These are phyloP conservation scores for Nicotiana sylvestris DNA, from an alignment of 257 asterid genomes.

Conservation along the genomic window DNA sequence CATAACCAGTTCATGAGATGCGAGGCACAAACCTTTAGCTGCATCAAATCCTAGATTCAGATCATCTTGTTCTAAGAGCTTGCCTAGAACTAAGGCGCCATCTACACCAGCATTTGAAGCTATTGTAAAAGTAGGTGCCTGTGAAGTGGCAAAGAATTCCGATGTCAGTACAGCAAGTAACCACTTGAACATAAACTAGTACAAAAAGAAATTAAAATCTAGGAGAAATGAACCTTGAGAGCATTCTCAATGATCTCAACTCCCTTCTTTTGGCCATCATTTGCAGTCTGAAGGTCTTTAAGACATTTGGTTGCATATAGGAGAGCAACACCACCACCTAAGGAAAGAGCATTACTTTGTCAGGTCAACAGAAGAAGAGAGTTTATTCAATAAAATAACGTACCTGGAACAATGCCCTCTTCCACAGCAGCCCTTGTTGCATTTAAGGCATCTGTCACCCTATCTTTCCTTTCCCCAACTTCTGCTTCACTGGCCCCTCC, in stretches of 20 bases:
- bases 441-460: constrained; percentile 93
- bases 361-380: constrained; percentile 8
- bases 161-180: constrained; percentile 13
- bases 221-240: constrained; percentile 54
- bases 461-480: constrained; percentile 91
- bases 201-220: background rate
- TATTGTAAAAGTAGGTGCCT: constrained; percentile 77
- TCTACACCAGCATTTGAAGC: constrained; percentile 87
- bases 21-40: constrained; percentile 57
- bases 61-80: constrained; percentile 76
- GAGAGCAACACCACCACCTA: constrained; percentile 95
- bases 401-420: constrained; percentile 94
- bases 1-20: background rate
- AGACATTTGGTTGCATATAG: constrained; percentile 69
- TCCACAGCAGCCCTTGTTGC: constrained; percentile 93
- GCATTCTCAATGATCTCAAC: constrained; percentile 72
- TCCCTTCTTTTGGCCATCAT: constrained; percentile 76
- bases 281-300: constrained; percentile 53
- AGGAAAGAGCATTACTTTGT: background rate
- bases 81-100: constrained; percentile 60
- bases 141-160: constrained; percentile 18
- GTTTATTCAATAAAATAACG: constrained; percentile 9
- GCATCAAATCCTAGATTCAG: constrained; percentile 76
- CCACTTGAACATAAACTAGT: background rate
- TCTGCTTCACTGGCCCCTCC: constrained; percentile 91